These are phyloP conservation scores for Dimocarpus longan DNA, from an alignment of 345 rosid genomes.

Conservation along the genomic window DNA sequence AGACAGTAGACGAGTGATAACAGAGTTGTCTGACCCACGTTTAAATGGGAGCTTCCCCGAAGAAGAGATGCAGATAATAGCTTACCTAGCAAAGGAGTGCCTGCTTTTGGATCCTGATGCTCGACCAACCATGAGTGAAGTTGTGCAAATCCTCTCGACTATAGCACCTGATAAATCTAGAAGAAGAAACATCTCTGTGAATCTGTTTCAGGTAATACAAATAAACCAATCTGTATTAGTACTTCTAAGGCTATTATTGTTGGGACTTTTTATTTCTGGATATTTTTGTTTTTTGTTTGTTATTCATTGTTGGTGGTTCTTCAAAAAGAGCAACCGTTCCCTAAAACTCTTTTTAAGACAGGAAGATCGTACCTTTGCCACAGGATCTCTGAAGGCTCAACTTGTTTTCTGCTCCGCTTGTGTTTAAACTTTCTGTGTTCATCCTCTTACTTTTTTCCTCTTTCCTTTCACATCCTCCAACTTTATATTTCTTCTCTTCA, in stretches of 20 bases:
- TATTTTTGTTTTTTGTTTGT: not conserved
- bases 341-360: no score
- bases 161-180: slow-evolving; percentile 72
- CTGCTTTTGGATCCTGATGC: slow-evolving; percentile 85
- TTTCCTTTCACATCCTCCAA: not conserved
- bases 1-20: slow-evolving; percentile 60
- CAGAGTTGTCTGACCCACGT: slow-evolving; percentile 84
- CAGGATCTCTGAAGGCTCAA: not conserved
- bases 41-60: slow-evolving; percentile 67
- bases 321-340: no score
- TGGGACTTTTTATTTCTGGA: slow-evolving; percentile 1
- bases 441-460: not conserved
- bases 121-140: slow-evolving; percentile 95
- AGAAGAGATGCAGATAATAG: slow-evolving; percentile 93
- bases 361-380: no score
- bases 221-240: not conserved
- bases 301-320: not conserved
- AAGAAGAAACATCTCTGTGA: slow-evolving; percentile 65
- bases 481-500: not conserved
- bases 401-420: not conserved
- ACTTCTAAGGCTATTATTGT: not conserved
- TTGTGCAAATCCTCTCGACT: slow-evolving; percentile 93
- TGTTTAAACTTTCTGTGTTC: not conserved
- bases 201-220: slow-evolving; percentile 59
- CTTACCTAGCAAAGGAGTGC: slow-evolving; percentile 94